Evolutionary conservation across 257 asterid genomes (phyloP), one percentile per base, ranked within the genome.

Genomic region (Solanum pinnatisectum): DNA sequence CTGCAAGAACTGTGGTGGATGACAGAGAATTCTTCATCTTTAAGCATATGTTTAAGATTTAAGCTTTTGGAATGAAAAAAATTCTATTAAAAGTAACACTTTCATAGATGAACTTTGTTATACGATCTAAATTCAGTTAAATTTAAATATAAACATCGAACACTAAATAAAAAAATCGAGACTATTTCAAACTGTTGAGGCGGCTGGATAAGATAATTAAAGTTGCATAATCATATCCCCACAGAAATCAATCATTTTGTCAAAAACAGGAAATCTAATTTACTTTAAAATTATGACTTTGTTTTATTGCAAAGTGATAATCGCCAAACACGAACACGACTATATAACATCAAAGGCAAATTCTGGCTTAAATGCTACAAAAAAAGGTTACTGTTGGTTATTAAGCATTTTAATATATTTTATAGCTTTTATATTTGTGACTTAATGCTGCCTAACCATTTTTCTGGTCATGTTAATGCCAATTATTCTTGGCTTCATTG

Each of bases 1-100:
- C 0, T 1, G 7, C 6, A 13, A 1, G 0, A 56, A 20, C 20
- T 7, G 22, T 0, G 10, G 22, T 20, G 25, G 8, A 5, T 49
- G 8, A 49, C 6, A 15, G 22, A 15, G 3, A 42, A 49, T 14
- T 49, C 8, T 49, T 49, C 3, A 49, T 49, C 59, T 15, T 49
- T 49, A 49, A 59, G 0, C 5, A 59, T 3, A 59, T 8, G 4
- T 59, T 2, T 1, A 52, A 18, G 22, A 2, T 52, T 52, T 59
- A 59, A 59, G 25, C 0, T 59, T 60, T 18, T 59, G 25, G 1
- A 56, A 56, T 20, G 67, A 52, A 20, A 56, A 56, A 56, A 56
- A 1, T 56, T 0, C 0, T 18, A 16, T 56, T 56, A 16, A 6
- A 18, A 16, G 1, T 18, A 4, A 52, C 5, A 8, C 6, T 23